phyloP scores from a whole-genome alignment of 768 basidiomycete genomes.

The Myochromella boudieri region DNA sequence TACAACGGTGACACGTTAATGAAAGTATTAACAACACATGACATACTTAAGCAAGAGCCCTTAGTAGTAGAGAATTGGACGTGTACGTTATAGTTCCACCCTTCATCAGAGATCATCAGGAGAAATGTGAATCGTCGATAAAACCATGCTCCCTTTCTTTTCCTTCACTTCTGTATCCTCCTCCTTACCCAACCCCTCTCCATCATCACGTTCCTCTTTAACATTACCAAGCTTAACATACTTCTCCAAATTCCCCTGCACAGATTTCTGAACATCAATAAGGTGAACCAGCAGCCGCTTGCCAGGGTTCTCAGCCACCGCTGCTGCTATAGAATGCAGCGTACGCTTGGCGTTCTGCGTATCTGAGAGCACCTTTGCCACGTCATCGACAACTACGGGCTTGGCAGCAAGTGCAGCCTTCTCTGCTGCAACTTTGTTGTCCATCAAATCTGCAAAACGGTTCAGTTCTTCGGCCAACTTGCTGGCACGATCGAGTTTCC shows the following conservation, averaged over 20 bases:
- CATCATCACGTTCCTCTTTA: not conserved
- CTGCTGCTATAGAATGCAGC: conserved; percentile 19
- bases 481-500: conserved; percentile 21
- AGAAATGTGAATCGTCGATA: not conserved
- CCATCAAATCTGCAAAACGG: conserved; percentile 29
- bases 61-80: too few relatives aligned
- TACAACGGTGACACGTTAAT: too few relatives aligned
- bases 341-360: conserved; percentile 14
- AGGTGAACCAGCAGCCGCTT: conserved; percentile 33
- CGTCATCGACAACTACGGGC: conserved; percentile 3
- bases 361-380: conserved; percentile 14
- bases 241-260: conserved; percentile 24
- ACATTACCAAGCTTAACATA: not conserved
- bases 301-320: conserved; percentile 10
- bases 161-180: conserved; percentile 6
- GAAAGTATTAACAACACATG: too few relatives aligned
- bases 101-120: not conserved
- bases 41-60: too few relatives aligned
- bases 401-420: conserved; percentile 16
- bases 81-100: not conserved
- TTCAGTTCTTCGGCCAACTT: conserved; percentile 21
- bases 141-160: conserved; percentile 5
- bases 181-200: conserved; percentile 1
- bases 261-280: conserved; percentile 36
- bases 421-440: conserved; percentile 22